A percentile compares a stretch with the other conserved stretches of the same genome.
phyloP scores from a whole-genome alignment of 495 filamentous ascomycete genomes.

The Penicillium egyptiacum region DNA sequence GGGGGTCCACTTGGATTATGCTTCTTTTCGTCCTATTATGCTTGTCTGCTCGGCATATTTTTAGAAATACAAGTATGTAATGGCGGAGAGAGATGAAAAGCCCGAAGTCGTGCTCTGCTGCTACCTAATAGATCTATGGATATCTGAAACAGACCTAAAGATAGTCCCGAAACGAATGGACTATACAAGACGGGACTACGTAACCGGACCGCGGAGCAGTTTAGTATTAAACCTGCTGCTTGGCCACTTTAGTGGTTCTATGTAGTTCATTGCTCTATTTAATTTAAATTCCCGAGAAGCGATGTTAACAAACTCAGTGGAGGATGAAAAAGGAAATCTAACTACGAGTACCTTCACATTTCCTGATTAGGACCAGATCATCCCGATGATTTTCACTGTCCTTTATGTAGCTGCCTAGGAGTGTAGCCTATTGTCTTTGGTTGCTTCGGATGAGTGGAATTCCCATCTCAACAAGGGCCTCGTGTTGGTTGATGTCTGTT shows the following conservation, averaged over 20 bases:
- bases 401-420: background rate
- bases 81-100: background rate
- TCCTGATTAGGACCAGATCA: constrained; percentile 6
- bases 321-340: background rate
- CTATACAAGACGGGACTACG: background rate
- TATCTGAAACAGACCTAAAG: too few relatives aligned
- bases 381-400: background rate
- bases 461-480: background rate
- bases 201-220: background rate
- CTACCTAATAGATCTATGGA: background rate
- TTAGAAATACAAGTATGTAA: background rate
- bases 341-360: constrained; percentile 22
- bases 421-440: background rate
- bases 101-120: background rate
- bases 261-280: background rate
- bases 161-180: background rate
- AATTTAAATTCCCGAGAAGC: background rate
- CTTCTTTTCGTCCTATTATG: constrained; percentile 10
- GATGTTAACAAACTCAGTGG: background rate
- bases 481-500: background rate
- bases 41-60: constrained; percentile 2
- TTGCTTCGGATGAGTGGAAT: background rate
- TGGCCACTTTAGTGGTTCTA: background rate
- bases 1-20: constrained; percentile 3
- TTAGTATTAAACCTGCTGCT: background rate